phyloP scores from a whole-genome alignment of 805 yeast species.

The Teunomyces pallodes region DNA sequence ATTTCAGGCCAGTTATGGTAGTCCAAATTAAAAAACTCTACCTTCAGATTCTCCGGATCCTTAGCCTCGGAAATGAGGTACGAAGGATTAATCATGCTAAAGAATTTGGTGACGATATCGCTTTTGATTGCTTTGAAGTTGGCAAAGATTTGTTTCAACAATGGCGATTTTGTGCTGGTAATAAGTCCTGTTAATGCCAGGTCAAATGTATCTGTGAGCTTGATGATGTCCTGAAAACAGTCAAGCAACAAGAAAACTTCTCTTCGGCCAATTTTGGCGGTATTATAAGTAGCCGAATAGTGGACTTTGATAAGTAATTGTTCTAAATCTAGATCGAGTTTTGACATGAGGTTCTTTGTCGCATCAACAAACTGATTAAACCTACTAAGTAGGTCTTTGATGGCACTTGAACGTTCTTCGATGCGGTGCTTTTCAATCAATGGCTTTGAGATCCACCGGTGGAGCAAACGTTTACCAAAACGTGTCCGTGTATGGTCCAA shows the following conservation, averaged over 20 bases:
- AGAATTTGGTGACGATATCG: slow-evolving; percentile 31
- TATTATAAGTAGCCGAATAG: slow-evolving; percentile 29
- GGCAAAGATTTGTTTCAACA: slow-evolving; percentile 37
- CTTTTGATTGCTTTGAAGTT: slow-evolving; percentile 30
- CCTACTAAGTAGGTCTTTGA: slow-evolving; percentile 25
- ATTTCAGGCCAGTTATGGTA: slow-evolving; percentile 40
- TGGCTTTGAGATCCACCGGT: slow-evolving; percentile 76
- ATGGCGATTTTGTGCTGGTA: slow-evolving; percentile 27
- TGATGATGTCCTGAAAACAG: slow-evolving; percentile 26
- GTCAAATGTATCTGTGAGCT: slow-evolving; percentile 28
- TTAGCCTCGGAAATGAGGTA: slow-evolving; percentile 49
- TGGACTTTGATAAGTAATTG: slow-evolving; percentile 36
- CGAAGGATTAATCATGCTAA: slow-evolving; percentile 51
- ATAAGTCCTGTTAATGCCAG: slow-evolving; percentile 35
- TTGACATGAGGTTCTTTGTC: slow-evolving; percentile 22
- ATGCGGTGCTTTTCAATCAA: slow-evolving; percentile 54
- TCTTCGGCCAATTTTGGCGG: slow-evolving; percentile 28
- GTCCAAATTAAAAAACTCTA: slow-evolving; percentile 40
- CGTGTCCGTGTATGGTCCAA: slow-evolving; percentile 77
- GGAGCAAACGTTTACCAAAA: slow-evolving; percentile 67
- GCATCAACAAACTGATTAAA: slow-evolving; percentile 36
- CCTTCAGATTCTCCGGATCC: slow-evolving; percentile 44
- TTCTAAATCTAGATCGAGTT: slow-evolving; percentile 34
- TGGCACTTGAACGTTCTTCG: slow-evolving; percentile 60
- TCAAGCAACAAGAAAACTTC: slow-evolving; percentile 32